phyloP scores from a whole-genome alignment of 2,329 filamentous ascomycete genomes.

The Metarhizium sp. region DNA sequence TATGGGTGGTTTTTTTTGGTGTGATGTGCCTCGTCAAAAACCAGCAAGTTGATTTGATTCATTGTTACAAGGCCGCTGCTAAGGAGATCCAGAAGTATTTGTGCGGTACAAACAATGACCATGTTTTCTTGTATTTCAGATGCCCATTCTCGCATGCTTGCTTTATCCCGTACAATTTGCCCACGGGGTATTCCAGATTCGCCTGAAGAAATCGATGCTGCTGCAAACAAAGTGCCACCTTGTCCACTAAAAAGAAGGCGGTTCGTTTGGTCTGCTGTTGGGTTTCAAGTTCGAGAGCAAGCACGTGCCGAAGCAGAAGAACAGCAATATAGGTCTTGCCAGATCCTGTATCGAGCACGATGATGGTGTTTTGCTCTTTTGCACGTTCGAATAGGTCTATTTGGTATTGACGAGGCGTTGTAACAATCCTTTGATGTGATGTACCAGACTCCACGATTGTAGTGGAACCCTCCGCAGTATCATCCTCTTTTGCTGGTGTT shows the following conservation, averaged over 20 bases:
- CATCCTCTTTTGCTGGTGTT: not conserved
- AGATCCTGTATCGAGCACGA: conserved; percentile 88
- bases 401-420: conserved; percentile 81
- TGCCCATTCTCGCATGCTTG: conserved; percentile 37
- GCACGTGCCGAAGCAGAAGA: conserved; percentile 65
- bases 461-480: not conserved
- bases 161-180: conserved; percentile 67
- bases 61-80: conserved; percentile 73
- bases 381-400: conserved; percentile 83
- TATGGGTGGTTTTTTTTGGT: conserved; percentile 91
- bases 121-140: conserved; percentile 54
- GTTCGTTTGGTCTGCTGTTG: conserved; percentile 47
- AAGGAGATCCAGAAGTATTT: conserved; percentile 72
- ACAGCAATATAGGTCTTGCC: conserved; percentile 97
- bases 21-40: conserved; percentile 96
- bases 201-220: conserved; percentile 73
- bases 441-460: not conserved
- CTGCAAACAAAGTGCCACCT: conserved; percentile 82
- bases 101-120: conserved; percentile 87
- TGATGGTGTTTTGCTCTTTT: conserved; percentile 77
- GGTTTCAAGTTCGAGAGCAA: conserved; percentile 65
- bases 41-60: conserved; percentile 73
- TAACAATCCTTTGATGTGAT: conserved; percentile 45
- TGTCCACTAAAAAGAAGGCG: conserved; percentile 85
- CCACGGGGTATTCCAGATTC: conserved; percentile 70